phyloP scores from a whole-genome alignment of 1,284 basidiomycete species.

The Cryptococcus sp. region DNA sequence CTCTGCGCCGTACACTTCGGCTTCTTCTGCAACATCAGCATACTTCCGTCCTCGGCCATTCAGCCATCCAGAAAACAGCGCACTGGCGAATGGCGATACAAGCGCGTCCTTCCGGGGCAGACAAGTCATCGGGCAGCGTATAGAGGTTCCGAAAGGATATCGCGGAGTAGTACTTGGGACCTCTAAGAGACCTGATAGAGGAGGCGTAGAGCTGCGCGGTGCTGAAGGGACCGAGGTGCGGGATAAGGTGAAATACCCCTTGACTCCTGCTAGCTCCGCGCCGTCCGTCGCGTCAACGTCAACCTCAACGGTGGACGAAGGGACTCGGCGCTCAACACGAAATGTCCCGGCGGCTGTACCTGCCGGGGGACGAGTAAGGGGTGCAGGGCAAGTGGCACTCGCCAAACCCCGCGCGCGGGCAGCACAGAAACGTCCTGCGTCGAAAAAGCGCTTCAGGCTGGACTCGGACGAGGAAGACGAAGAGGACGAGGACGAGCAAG shows the following conservation, averaged over 20 bases:
- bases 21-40: slow-evolving; percentile 16
- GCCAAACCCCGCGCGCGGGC: slow-evolving; percentile 24
- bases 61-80: slow-evolving; percentile 5
- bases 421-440: neutral
- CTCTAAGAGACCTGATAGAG: slow-evolving; percentile 24
- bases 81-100: slow-evolving; percentile 3
- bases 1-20: slow-evolving; percentile 22
- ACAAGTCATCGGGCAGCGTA: slow-evolving; percentile 35
- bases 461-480: slow-evolving; percentile 40
- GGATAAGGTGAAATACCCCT: slow-evolving; percentile 1
- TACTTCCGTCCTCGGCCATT: slow-evolving; percentile 41
- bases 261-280: slow-evolving; percentile 16
- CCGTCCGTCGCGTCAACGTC: slow-evolving; percentile 1
- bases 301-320: neutral
- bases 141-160: slow-evolving; percentile 40
- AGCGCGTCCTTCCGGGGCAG: slow-evolving; percentile 44
- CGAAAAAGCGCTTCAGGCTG: slow-evolving; percentile 28
- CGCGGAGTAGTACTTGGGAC: slow-evolving; percentile 32
- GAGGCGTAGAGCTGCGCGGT: slow-evolving; percentile 19
- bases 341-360: slow-evolving; percentile 9
- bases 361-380: slow-evolving; percentile 24
- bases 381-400: slow-evolving; percentile 44
- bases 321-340: neutral
- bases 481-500: slow-evolving; percentile 24
- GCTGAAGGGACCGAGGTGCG: neutral